Base-by-base conservation (phyloP, 257 asterid genomes). In the Forsythia suspensa region DNA sequence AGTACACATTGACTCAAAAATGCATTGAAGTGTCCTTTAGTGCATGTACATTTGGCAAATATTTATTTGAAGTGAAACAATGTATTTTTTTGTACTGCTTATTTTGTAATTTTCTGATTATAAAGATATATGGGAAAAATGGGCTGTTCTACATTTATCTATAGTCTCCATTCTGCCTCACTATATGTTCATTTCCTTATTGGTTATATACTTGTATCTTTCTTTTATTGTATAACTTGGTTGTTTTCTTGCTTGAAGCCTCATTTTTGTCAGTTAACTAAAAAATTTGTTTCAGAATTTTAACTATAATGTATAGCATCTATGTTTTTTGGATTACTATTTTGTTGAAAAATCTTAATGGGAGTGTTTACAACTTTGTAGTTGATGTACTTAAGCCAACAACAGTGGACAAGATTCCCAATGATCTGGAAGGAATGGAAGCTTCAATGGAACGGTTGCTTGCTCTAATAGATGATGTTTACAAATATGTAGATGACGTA, bases 371-470 rank as follows among this genome's bases (percentile, higher is more conserved):
- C 70, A 66, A 43, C 72, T 44, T n/a, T 75, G 81, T 84, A 94
- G 99, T 88, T 87, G 98, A 92, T 86, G 84, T 92, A 41, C 95
- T 96, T 40, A 92, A 92, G 90, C 91, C 92, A 59, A 89, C 96
- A 66, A 85, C 76, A 59, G 95, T 96, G 55, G 97, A 96, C 86
- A 94, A 92, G 86, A 90, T 96, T 69, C 98, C 99, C 4, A 89
- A 87, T 84, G 98, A 94, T 82, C 85, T 96, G 52, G 98, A 96
- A 83, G 99, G 99, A 82, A 96, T 94, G 96, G 99, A 94, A 83
- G 92, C 93, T 44, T 83, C 98, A n/a, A 92, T 92, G 97, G 94
- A 87, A 77, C 89, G 92, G 21, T 79, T 96, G 86, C 93, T 94
- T 84, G 90, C 94, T 86, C 86, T 96, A 6, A 89, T 96, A 9